These are phyloP conservation scores for Cytospora paraplurivora DNA, from an alignment of 2,329 filamentous ascomycete species.

Conservation along the genomic window DNA sequence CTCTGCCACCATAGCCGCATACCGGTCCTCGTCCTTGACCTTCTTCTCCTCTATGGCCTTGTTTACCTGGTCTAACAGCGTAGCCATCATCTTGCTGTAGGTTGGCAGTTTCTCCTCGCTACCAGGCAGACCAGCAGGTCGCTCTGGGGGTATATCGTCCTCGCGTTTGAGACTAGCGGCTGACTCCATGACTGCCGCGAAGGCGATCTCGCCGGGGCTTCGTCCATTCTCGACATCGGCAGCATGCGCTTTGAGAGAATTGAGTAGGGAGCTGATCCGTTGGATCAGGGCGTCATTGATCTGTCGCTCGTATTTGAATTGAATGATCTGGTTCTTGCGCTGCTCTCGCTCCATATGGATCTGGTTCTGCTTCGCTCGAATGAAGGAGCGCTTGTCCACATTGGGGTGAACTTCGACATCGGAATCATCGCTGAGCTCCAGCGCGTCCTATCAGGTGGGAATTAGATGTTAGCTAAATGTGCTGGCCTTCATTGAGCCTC, in stretches of 20 bases:
- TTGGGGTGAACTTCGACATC: constrained; percentile 99
- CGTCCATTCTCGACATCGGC: constrained; percentile 61
- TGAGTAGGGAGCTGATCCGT: constrained; percentile 79
- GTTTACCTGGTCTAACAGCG: constrained; percentile 91
- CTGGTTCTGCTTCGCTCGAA: constrained; percentile 95
- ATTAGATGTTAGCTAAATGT: constrained; percentile 2
- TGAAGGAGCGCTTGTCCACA: constrained; percentile 97
- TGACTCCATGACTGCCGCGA: constrained; percentile 84
- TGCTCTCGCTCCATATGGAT: constrained; percentile 90
- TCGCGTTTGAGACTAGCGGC: constrained; percentile 65
- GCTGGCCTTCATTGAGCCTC: constrained; percentile 19
- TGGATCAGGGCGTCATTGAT: constrained; percentile 89
- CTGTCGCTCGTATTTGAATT: constrained; percentile 86
- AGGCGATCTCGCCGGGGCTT: constrained; percentile 79
- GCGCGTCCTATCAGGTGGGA: constrained; percentile 63
- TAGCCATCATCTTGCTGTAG: constrained; percentile 98
- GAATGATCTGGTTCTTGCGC: constrained; percentile 85
- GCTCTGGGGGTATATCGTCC: constrained; percentile 72
- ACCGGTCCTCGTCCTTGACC: constrained; percentile 63
- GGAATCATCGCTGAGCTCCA: constrained; percentile 97
- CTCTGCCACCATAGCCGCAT: constrained; percentile 75
- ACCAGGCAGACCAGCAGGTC: constrained; percentile 78
- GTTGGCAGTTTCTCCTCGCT: constrained; percentile 74
- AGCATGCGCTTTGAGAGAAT: constrained; percentile 73
- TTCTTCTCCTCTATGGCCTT: constrained; percentile 77